Percentiles rank a stretch among this genome's conserved stretches.
phyloP scores from a whole-genome alignment of 805 yeast species.

The Kluyveromyces nonfermentans region DNA sequence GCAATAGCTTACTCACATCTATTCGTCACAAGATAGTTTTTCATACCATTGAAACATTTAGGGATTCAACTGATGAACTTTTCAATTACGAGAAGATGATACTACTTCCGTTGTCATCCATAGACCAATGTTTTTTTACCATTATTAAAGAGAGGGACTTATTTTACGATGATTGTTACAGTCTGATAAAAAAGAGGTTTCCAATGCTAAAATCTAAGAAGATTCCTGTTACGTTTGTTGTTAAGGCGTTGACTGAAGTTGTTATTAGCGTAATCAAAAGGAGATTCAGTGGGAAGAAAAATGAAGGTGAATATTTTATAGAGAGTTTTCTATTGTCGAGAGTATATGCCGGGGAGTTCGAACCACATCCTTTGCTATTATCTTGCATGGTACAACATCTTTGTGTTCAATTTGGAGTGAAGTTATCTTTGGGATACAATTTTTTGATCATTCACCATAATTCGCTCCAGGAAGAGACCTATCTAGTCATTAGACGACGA shows the following conservation, averaged over 20 bases:
- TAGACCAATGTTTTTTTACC: constrained; percentile 14
- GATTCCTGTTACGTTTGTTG: constrained; percentile 12
- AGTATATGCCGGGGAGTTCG: constrained; percentile 19
- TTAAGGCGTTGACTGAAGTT: constrained; percentile 11
- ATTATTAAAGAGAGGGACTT: constrained; percentile 9
- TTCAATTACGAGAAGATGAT: constrained; percentile 14
- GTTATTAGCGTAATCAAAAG: constrained; percentile 8
- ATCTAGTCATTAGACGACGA: neutral
- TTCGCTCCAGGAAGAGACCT: neutral
- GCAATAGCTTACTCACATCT: constrained; percentile 8
- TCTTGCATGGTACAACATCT: constrained; percentile 19
- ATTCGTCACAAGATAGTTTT: constrained; percentile 12
- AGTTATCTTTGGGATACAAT: neutral
- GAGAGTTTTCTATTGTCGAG: constrained; percentile 20
- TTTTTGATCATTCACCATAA: neutral
- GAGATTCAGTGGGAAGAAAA: neutral
- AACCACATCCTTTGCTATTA: constrained; percentile 15
- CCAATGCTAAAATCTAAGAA: constrained; percentile 5
- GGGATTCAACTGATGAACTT: constrained; percentile 8
- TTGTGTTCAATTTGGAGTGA: constrained; percentile 2
- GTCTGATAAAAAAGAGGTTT: constrained; percentile 7
- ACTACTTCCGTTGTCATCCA: constrained; percentile 12
- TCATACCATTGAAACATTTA: constrained; percentile 7
- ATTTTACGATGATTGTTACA: constrained; percentile 7
- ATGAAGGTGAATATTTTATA: neutral